Evolutionary conservation across 1,284 basidiomycete genomes (phyloP), one percentile per base, ranked within the genome.

Genomic region (Papiliotrema terrestris): DNA sequence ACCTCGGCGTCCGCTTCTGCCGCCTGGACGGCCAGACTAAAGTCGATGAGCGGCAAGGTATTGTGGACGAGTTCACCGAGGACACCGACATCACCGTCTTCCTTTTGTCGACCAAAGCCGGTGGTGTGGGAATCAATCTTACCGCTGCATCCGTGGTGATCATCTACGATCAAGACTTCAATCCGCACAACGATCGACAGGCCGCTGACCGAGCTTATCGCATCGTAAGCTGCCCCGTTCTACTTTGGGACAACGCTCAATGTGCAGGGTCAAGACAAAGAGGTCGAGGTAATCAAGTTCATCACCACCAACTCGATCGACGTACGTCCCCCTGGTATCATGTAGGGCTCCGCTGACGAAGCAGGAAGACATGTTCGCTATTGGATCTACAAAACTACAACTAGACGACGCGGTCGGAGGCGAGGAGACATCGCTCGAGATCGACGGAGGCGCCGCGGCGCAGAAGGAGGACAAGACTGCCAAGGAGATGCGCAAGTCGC

Each of bases 121-220:
- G 83, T 46, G 82, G 82, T 52, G 77, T 82, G 37, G 82, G 81
- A 49, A 90, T 95, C 74, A 95, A 94, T 72, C 75, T 95, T 60
- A 93, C 89, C 1, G 91, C 92, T 1, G 93, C 93, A 1, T 91
- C 88, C 41, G 91, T 93, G 32, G 93, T 96, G 29, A 88, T 95
- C 73, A 89, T 93, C 81, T 98, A 95, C 72, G 96, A 99, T 73
- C 94, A 97, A 73, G 96, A 98, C 74, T 97, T 95, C 75, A 98
- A 96, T 74, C 89, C 82, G 32, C 82, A 83, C 66, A 83, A 83
- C 63, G 95, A 98, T 78, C 85, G 88, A 59, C 95, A 98, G 78
- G 96, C 96, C 0, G 92, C 95, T 54, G 96, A 99, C 74, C 86
- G 96, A 37, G 93, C 93, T 26, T 98, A 98, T 73, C 88, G 96